These are phyloP conservation scores for Trichoderma atroviride DNA, from an alignment of 2,329 filamentous ascomycete species.

Conservation along the genomic window DNA sequence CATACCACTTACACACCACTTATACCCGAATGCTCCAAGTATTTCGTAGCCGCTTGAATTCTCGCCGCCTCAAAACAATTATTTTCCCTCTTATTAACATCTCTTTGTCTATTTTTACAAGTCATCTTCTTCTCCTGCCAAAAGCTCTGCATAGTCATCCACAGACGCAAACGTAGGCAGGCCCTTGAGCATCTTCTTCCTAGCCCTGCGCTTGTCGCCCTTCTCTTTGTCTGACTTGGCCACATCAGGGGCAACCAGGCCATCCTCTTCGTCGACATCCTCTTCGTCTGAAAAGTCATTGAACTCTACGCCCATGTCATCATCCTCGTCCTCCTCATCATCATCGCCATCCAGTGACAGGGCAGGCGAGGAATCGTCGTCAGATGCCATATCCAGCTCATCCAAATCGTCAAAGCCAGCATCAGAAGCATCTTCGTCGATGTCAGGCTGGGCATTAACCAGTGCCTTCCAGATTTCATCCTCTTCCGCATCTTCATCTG, in stretches of 20 bases:
- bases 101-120: conserved; percentile 31
- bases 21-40: background rate
- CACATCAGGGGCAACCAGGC: conserved; percentile 42
- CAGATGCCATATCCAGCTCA: conserved; percentile 53
- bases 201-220: conserved; percentile 57
- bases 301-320: conserved; percentile 35
- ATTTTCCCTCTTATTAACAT: background rate
- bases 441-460: conserved; percentile 75
- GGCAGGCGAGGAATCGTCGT: conserved; percentile 46
- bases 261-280: conserved; percentile 39
- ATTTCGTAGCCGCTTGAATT: background rate
- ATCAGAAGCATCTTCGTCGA: conserved; percentile 53
- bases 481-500: conserved; percentile 56
- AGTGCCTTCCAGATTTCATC: conserved; percentile 92
- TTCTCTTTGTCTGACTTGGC: conserved; percentile 63
- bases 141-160: conserved; percentile 88
- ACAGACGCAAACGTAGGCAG: conserved; percentile 90
- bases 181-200: conserved; percentile 82
- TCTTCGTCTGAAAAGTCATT: conserved; percentile 17
- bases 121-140: conserved; percentile 71
- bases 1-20: background rate
- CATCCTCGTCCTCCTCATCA: conserved; percentile 51
- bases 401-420: conserved; percentile 54
- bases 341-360: conserved; percentile 49
- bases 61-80: background rate